Base-by-base conservation (phyloP, 2,329 filamentous ascomycete genomes). In the Cladorrhinum sp. region DNA sequence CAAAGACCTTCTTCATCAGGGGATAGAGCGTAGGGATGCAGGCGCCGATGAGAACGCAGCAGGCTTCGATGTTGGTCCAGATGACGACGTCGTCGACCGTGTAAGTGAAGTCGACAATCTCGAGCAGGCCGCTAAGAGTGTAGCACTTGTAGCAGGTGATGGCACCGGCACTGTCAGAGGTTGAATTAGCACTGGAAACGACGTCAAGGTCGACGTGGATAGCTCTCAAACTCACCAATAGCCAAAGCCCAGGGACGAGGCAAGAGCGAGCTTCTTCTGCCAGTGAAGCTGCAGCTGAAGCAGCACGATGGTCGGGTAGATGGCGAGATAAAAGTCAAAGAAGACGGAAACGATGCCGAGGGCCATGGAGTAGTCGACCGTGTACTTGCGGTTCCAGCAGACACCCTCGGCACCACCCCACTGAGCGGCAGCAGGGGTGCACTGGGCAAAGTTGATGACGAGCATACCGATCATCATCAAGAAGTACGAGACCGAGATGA, bases 381-480 rank as follows among this genome's bases (percentile, higher is more conserved):
- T 65, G 48, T 75, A 70, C 62, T 62, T 68, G 22, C 64, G 67
- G 64, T 70, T 70, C 68, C 72, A 74, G 66, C 74, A 80, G 5
- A 45, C 72, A 2, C 72, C 74, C 13, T 68, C 66, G 2, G 54
- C 60, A 49, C 74, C 68, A 2, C 68, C 64, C 79, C 79, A 82
- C n/a, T 77, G 70, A 0, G 76, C 74, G 13, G 64, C 55, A 1
- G 67, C 62, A 0, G 79, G 79, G 2, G 69, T 68, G 65, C 79
- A 81, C 61, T 77, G 77, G 2, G 72, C 75, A 50, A 79, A 76
- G 3, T 79, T 66, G 13, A 79, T 71, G 22, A 78, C 62, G 18
- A 80, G 72, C 57, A 73, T 76, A 12, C 70, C 69, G 2, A 72
- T 59, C 8, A 76, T 68, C 3, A 73, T 68, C 7, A 73, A 45